phyloP scores from a whole-genome alignment of 2,329 filamentous ascomycete species.

The Geoglossum cookeanum region DNA sequence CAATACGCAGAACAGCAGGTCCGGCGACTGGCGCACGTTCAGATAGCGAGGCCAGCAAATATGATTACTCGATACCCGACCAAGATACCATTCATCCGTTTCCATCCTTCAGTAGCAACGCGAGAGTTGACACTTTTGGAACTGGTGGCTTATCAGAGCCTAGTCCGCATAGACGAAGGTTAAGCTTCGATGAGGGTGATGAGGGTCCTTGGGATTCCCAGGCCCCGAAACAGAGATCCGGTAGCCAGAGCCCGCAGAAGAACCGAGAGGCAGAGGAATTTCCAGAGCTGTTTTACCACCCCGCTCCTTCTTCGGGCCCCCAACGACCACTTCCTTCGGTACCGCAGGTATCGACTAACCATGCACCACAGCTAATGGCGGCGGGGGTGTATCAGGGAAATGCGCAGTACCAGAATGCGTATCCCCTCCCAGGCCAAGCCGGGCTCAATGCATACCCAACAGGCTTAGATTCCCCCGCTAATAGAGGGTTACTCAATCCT shows the following conservation, averaged over 20 bases:
- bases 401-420: neutral
- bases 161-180: slow-evolving; percentile 38
- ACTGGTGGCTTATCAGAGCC: slow-evolving; percentile 80
- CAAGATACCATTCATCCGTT: slow-evolving; percentile 39
- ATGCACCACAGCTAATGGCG: neutral
- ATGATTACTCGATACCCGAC: slow-evolving; percentile 18
- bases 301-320: slow-evolving; percentile 41
- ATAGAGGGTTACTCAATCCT: slow-evolving; percentile 24
- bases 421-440: neutral
- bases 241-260: slow-evolving; percentile 44
- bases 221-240: slow-evolving; percentile 22
- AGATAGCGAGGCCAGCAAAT: slow-evolving; percentile 17
- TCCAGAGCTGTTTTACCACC: slow-evolving; percentile 86
- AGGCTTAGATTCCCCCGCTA: neutral
- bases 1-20: slow-evolving; percentile 2
- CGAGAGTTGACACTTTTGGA: slow-evolving; percentile 30
- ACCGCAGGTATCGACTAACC: slow-evolving; percentile 17
- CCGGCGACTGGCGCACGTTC: slow-evolving; percentile 22
- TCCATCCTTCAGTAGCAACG: slow-evolving; percentile 14
- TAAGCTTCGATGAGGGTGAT: slow-evolving; percentile 88
- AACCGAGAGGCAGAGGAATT: slow-evolving; percentile 37
- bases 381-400: neutral
- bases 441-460: neutral
- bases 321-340: slow-evolving; percentile 42
- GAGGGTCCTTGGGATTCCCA: slow-evolving; percentile 32